Percentiles rank a stretch among this genome's conserved stretches.
Conservation (phyloP, 768 basidiomycete species). For the Daedaleopsis sinensis region DNA sequence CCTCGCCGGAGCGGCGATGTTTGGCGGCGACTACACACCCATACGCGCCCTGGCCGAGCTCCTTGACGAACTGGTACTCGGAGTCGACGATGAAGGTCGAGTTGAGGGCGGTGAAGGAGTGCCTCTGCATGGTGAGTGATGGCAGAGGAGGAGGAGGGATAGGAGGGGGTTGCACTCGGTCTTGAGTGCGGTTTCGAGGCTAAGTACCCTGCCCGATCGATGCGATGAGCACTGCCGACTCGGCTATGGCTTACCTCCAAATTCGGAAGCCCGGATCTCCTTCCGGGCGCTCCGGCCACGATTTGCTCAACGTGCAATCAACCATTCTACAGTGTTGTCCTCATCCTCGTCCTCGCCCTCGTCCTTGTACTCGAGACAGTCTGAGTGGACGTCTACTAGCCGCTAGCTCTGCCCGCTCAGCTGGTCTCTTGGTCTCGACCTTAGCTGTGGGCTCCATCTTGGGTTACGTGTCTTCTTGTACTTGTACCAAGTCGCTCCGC, state of each 20-base stretch:
- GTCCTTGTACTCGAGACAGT: too few species aligned
- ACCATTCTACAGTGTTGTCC: too few species aligned
- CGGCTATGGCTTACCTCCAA: neutral
- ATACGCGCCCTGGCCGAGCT: conserved; percentile 95
- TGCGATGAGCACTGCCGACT: neutral
- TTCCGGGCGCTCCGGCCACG: too few species aligned
- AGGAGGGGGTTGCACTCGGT: neutral
- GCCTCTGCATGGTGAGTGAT: conserved; percentile 58
- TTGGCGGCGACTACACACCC: conserved; percentile 89
- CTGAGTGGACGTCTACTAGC: too few species aligned
- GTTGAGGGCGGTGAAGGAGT: conserved; percentile 82
- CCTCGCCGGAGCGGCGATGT: conserved; percentile 82
- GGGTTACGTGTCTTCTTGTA: too few species aligned
- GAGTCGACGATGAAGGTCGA: conserved; percentile 87
- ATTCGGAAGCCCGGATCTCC: too few species aligned
- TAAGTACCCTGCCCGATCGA: neutral
- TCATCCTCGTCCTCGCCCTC: too few species aligned
- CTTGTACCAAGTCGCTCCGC: too few species aligned
- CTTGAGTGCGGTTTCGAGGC: neutral
- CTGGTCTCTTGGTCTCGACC: too few species aligned
- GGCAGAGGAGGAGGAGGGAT: conserved; percentile 1
- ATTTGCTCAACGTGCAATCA: too few species aligned
- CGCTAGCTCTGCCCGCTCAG: too few species aligned
- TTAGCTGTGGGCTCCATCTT: too few species aligned
- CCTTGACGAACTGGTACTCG: conserved; percentile 94